phyloP scores from a whole-genome alignment of 306 rosid genomes.

The Mimosa pudica region DNA sequence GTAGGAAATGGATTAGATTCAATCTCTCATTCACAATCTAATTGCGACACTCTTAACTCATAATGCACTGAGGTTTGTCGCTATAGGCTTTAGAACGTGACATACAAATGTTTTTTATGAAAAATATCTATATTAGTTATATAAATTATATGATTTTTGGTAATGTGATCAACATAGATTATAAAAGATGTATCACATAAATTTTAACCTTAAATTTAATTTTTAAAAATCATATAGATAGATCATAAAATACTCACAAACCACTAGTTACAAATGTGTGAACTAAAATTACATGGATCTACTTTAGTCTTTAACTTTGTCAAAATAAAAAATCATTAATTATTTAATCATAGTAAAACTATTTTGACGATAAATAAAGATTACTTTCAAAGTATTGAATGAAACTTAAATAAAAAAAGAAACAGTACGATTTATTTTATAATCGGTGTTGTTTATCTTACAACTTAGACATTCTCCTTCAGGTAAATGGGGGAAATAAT shows the following conservation, averaged over 20 bases:
- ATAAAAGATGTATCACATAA: not conserved
- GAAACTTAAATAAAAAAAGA: not conserved
- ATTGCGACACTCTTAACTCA: too few relatives aligned
- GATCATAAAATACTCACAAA: not conserved
- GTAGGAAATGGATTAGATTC: too few relatives aligned
- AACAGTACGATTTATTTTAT: not conserved
- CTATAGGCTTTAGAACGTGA: too few relatives aligned
- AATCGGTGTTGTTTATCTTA: not conserved
- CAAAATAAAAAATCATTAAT: too few relatives aligned
- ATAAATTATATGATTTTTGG: not conserved
- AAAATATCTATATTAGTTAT: not conserved
- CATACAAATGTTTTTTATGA: too few relatives aligned
- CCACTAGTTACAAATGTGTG: not conserved
- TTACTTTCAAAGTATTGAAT: too few relatives aligned
- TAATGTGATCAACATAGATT: not conserved
- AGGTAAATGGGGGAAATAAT: too few relatives aligned
- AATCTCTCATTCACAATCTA: too few relatives aligned
- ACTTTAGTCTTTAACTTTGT: not conserved
- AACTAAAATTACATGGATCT: not conserved
- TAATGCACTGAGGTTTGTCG: too few relatives aligned
- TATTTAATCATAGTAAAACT: not conserved
- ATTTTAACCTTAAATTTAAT: not conserved
- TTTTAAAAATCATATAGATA: too few relatives aligned
- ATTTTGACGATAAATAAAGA: not conserved
- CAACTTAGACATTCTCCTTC: not conserved